phyloP scores from a whole-genome alignment of 768 basidiomycete genomes.

The Macrolepiota fuliginosa region DNA sequence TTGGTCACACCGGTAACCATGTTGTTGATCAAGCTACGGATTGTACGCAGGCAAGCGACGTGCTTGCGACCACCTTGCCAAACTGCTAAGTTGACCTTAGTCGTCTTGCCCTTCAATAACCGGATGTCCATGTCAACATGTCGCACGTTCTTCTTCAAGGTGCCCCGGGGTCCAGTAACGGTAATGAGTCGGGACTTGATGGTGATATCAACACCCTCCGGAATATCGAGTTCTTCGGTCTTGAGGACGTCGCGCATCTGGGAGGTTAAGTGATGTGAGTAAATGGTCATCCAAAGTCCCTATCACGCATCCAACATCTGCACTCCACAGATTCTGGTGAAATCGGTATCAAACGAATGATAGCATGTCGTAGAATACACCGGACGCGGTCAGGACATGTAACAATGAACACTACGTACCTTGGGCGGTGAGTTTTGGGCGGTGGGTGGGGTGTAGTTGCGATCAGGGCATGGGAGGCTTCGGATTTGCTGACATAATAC shows the following conservation, averaged over 20 bases:
- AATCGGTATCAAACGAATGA: conserved; percentile 22
- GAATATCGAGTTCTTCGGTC: conserved; percentile 90
- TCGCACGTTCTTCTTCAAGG: conserved; percentile 86
- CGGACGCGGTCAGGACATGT: conserved; percentile 15
- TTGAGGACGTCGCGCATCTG: conserved; percentile 93
- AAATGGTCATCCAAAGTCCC: conserved; percentile 34
- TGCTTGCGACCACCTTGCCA: conserved; percentile 99
- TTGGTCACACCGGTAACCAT: conserved; percentile 98
- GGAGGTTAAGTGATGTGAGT: conserved; percentile 26
- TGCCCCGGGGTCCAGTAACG: conserved; percentile 91
- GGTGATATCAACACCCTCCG: conserved; percentile 78
- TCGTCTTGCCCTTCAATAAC: conserved; percentile 73
- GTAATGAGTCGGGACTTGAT: conserved; percentile 92
- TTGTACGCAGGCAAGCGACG: conserved; percentile 95
- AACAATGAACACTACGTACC: conserved; percentile 30
- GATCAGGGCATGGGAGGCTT: neutral
- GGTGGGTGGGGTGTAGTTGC: conserved; percentile 18
- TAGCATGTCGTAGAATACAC: conserved; percentile 8
- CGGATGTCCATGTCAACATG: conserved; percentile 95
- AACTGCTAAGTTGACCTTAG: conserved; percentile 85
- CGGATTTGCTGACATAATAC: conserved; percentile 12
- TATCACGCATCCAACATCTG: conserved; percentile 33
- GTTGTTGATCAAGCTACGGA: conserved; percentile 93
- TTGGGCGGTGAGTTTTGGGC: conserved; percentile 37
- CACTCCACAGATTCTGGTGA: conserved; percentile 16